phyloP scores from a whole-genome alignment of 805 yeast genomes.

The Scheffersomyces stipitis region DNA sequence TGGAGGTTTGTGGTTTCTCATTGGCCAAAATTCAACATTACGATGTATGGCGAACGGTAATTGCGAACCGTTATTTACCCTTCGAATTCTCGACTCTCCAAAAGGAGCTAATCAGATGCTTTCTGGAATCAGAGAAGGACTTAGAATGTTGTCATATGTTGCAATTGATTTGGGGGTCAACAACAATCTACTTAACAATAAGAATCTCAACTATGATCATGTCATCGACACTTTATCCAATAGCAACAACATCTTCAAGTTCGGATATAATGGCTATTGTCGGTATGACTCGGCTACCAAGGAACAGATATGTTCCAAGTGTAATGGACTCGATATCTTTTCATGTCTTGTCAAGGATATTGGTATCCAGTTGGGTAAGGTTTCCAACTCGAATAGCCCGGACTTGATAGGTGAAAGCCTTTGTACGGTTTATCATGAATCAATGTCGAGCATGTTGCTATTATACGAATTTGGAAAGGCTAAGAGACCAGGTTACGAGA shows the following conservation, averaged over 20 bases:
- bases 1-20: too few species aligned
- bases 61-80: too few species aligned
- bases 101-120: conserved; percentile 31
- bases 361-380: conserved; percentile 44
- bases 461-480: neutral
- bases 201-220: conserved; percentile 10
- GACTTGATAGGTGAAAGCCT: conserved; percentile 12
- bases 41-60: too few species aligned
- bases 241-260: conserved; percentile 39
- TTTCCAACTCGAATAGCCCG: conserved; percentile 41
- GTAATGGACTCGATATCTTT: conserved; percentile 48
- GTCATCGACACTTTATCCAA: conserved; percentile 47
- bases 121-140: conserved; percentile 39
- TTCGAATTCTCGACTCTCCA: conserved; percentile 39
- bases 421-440: conserved; percentile 4
- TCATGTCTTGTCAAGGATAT: conserved; percentile 51
- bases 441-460: neutral
- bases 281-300: conserved; percentile 27
- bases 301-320: conserved; percentile 26
- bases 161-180: conserved; percentile 39
- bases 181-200: conserved; percentile 7
- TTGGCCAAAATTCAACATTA: too few species aligned
- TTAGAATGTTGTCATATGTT: conserved; percentile 44
- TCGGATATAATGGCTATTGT: conserved; percentile 52
- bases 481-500: neutral